These are phyloP conservation scores for Myxozyma neglecta DNA, from an alignment of 805 yeast genomes.

Conservation along the genomic window DNA sequence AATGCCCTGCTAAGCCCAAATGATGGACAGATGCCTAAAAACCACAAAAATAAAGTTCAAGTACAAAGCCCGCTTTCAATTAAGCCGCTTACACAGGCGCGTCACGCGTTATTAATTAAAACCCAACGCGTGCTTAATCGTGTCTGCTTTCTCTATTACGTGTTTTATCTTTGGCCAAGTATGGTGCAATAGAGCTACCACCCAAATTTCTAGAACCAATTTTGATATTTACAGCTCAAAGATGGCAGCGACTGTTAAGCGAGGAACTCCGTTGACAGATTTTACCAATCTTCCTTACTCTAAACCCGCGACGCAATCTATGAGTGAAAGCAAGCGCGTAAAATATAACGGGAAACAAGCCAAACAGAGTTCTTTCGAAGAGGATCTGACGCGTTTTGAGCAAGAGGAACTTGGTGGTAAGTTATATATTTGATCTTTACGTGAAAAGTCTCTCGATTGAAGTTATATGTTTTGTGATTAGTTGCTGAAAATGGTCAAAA, in stretches of 20 bases:
- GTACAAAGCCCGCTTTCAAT: neutral
- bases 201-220: neutral
- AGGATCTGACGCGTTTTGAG: slow-evolving; percentile 51
- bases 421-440: neutral
- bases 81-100: neutral
- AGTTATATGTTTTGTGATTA: neutral
- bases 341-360: slow-evolving; percentile 1
- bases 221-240: neutral
- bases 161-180: neutral
- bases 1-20: neutral
- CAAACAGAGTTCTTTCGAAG: slow-evolving; percentile 52
- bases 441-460: neutral
- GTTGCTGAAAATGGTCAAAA: slow-evolving; percentile 39
- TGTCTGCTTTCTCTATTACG: neutral
- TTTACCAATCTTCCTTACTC: slow-evolving; percentile 20
- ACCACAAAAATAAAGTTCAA: neutral
- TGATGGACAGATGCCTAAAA: neutral
- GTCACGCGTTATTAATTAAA: slow-evolving; percentile 2
- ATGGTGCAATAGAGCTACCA: neutral
- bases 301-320: neutral
- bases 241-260: slow-evolving; percentile 17
- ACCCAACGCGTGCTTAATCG: slow-evolving; percentile 1
- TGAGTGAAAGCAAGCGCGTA: slow-evolving; percentile 16
- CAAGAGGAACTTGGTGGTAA: slow-evolving; percentile 38
- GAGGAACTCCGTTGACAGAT: slow-evolving; percentile 24